Base-by-base conservation (phyloP, 192 early-diverging fungal species). In the Gryganskiella cystojenkinii region DNA sequence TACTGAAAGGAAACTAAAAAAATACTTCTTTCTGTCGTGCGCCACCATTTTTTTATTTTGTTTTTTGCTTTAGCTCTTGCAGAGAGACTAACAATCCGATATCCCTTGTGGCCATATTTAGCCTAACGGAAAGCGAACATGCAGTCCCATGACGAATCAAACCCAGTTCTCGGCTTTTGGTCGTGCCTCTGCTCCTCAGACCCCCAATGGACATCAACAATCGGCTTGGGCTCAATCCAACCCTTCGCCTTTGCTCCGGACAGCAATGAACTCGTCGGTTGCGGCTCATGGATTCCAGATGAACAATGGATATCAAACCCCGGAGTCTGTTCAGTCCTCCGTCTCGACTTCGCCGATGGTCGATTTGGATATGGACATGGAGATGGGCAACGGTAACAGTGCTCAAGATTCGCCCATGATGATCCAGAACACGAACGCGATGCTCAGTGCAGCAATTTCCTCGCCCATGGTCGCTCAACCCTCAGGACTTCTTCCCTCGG, bases 91-190 rank as follows among this genome's bases (percentile, higher is more conserved):
- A n/a, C 24, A 28, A 13, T 57, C 19, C 19, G 13, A 35, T 4
- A 20, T 24, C 4, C 46, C 13, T 46, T 34, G 10, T 19, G 9
- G 7, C 10, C 37, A 34, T 28, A 44, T 44, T 19, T 40, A 76
- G 73, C 73, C 73, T 30, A 76, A 76, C 25, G 73, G 73, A 56
- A 76, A 76, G 60, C 59, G 73, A 5, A 42, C 73, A 10, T 76
- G 73, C 45, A 67, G 59, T n/a, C 14, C 37, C 56, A 53, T 47
- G 40, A 57, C 44, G 24, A 22, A 50, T 3, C 72, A 62, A 35
- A n/a, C n/a, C n/a, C n/a, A n/a, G n/a, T 75, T 61, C 55, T 56
- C 64, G 9, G 30, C 70, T 1, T 72, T 72, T 52, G 63, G 64
- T 56, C 17, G 14, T 14, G 15, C 22, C 20, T 31, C 50, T 3